These are phyloP conservation scores for Sporothrix pallida DNA, from an alignment of 2,329 filamentous ascomycete genomes.

Conservation along the genomic window DNA sequence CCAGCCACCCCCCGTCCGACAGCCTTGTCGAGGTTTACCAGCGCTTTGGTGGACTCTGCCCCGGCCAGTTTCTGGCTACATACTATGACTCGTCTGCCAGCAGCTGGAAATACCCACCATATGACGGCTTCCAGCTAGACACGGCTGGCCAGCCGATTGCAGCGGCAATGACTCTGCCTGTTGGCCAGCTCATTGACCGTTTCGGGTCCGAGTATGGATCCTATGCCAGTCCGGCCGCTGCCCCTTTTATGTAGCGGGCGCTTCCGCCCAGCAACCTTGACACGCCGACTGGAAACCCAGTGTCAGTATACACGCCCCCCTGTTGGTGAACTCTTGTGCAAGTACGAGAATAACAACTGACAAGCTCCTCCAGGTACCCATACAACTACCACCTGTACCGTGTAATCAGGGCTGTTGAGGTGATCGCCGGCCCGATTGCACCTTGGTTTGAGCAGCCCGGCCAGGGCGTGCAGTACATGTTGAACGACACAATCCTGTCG, in stretches of 20 bases:
- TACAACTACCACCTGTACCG: slow-evolving; percentile 58
- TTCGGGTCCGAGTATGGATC: slow-evolving; percentile 55
- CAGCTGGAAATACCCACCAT: slow-evolving; percentile 48
- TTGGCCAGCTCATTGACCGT: slow-evolving; percentile 54
- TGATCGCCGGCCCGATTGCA: slow-evolving; percentile 53
- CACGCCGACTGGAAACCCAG: slow-evolving; percentile 42
- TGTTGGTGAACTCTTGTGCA: too few relatives aligned
- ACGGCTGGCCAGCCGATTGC: slow-evolving; percentile 47
- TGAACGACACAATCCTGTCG: slow-evolving; percentile 42
- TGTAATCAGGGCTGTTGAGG: slow-evolving; percentile 49
- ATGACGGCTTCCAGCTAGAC: slow-evolving; percentile 51
- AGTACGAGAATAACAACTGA: not conserved
- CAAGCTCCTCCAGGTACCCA: slow-evolving; percentile 44
- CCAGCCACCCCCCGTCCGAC: slow-evolving; percentile 45
- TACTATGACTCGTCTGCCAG: slow-evolving; percentile 43
- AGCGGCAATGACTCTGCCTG: slow-evolving; percentile 49
- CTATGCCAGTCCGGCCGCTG: slow-evolving; percentile 51
- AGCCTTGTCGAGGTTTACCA: slow-evolving; percentile 43
- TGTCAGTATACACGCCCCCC: slow-evolving; percentile 35
- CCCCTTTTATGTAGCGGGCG: slow-evolving; percentile 54
- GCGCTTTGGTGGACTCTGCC: slow-evolving; percentile 50
- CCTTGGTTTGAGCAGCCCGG: slow-evolving; percentile 59
- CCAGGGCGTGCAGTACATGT: slow-evolving; percentile 48
- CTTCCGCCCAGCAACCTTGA: slow-evolving; percentile 55
- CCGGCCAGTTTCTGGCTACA: slow-evolving; percentile 48